Evolutionary conservation across 176 grass and related monocot species (phyloP).

Genomic region (Rhynchospora pubera): DNA sequence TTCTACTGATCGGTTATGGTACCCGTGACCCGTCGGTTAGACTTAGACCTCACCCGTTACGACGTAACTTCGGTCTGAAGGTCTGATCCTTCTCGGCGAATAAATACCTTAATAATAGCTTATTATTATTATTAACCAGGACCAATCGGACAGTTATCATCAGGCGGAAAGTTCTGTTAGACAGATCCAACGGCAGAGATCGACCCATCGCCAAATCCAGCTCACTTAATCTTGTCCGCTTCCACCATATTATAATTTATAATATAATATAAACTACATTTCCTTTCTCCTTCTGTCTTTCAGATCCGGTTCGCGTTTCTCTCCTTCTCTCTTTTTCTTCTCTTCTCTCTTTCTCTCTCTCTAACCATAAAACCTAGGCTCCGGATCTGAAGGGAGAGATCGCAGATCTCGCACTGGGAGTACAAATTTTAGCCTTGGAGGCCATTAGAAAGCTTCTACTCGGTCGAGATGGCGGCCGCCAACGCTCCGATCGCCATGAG

Average conservation of each 20-base stretch:
- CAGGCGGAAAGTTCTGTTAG: slow-evolving; percentile 12
- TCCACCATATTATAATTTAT: too few species aligned
- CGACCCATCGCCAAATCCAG: slow-evolving; percentile 10
- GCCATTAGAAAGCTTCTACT: slow-evolving; percentile 1
- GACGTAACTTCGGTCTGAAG: neutral
- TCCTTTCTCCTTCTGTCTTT: neutral
- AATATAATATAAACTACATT: slow-evolving; percentile 1
- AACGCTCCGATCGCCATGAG: slow-evolving; percentile 93
- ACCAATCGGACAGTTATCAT: slow-evolving; percentile 8
- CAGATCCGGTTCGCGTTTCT: slow-evolving; percentile 27
- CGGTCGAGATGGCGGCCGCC: slow-evolving; percentile 80
- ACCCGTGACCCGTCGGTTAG: too few species aligned
- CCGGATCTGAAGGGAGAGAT: slow-evolving; percentile 18
- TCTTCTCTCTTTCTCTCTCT: neutral
- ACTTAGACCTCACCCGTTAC: neutral
- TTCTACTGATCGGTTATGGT: neutral
- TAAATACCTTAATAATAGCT: neutral
- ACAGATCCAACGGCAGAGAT: slow-evolving; percentile 16
- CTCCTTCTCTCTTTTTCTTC: neutral
- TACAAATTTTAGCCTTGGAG: slow-evolving; percentile 15
- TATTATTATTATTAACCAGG: neutral
- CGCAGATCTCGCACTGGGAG: neutral
- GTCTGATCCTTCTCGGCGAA: too few species aligned
- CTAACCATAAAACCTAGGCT: slow-evolving; percentile 5
- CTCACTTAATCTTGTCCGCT: slow-evolving; percentile 15